phyloP scores from a whole-genome alignment of 1,139 yeast genomes.

The Blastobotrys petasosporus region DNA sequence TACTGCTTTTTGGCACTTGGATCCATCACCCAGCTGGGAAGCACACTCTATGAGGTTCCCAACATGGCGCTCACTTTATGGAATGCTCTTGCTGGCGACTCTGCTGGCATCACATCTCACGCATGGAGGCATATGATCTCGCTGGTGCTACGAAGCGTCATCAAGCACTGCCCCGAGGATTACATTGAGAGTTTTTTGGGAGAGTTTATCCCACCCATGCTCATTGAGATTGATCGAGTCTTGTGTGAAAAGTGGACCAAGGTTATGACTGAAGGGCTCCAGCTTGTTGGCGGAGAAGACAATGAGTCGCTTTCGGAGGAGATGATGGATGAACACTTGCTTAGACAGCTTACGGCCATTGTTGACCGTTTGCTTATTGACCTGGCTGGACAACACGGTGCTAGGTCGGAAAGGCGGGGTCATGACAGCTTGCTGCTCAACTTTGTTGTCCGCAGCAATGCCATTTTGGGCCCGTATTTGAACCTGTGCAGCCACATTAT shows the following conservation, averaged over 20 bases:
- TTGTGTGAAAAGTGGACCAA: conserved; percentile 70
- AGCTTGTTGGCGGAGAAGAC: conserved; percentile 52
- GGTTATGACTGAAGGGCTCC: conserved; percentile 64
- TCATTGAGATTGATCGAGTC: conserved; percentile 64
- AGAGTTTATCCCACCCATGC: conserved; percentile 69
- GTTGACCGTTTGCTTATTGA: conserved; percentile 88
- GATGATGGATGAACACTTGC: conserved; percentile 95
- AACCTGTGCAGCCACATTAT: conserved; percentile 71
- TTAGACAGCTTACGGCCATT: conserved; percentile 88
- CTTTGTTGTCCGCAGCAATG: conserved; percentile 58
- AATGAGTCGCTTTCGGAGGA: conserved; percentile 91
- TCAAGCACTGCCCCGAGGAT: conserved; percentile 79
- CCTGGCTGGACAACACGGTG: conserved; percentile 61
- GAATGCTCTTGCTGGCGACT: conserved; percentile 83
- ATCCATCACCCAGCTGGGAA: conserved; percentile 84
- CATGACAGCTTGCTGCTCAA: conserved; percentile 47
- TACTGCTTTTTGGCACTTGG: conserved; percentile 89
- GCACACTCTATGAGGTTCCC: conserved; percentile 81
- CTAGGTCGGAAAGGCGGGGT: conserved; percentile 14
- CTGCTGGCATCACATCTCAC: conserved; percentile 82
- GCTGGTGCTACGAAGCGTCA: conserved; percentile 76
- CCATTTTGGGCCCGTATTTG: conserved; percentile 72
- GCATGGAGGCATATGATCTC: conserved; percentile 97
- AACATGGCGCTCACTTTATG: conserved; percentile 68
- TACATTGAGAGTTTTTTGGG: conserved; percentile 65